Evolutionary conservation across 2,329 filamentous ascomycete genomes (phyloP), one percentile per base, ranked within the genome.

Genomic region (Hymenoscyphus albidus): DNA sequence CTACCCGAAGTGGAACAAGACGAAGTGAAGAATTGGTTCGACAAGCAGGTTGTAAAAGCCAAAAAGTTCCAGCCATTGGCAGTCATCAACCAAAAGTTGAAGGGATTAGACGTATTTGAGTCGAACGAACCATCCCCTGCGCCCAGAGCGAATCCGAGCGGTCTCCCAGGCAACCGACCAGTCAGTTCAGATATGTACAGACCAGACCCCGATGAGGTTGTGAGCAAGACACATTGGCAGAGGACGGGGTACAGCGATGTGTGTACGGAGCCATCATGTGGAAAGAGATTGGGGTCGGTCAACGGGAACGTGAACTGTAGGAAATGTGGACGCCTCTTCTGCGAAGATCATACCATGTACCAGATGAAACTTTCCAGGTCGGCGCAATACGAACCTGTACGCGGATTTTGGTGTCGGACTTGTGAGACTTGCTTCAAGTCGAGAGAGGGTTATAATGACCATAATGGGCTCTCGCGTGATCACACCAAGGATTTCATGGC

Each of bases 381-480:
- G 38, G 95, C 95, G 3, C 85, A 88, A 65, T 92, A 97, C 77
- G 95, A 99, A 69, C 94, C 95, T 0, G 86, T 95, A 1, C 83
- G 94, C 67, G 95, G 95, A 7, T 85, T 92, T 70, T 99, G 95
- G 95, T 96, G 92, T 71, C 82, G 95, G 61, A 94, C 98, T 1
- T 99, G 95, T 75, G 95, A 99, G 80, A 98, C 95, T n/a, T 99
- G 95, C 78, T 99, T 95, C 80, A 98, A 97, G 79, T 97, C 93
- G 61, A 86, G 95, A 72, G 92, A 93, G 32, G 95, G 95, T 3
- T 99, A 99, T 78, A 97, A 96, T 74, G 93, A 99, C 73, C 90
- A 94, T 71, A 85, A 84, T 63, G 91, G 93, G 0, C 76, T 88
- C 1, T 80, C 88, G 64, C 81, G 87, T 65, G 88, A 96, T 71